Evolutionary conservation across 2,329 filamentous ascomycete genomes (phyloP), one percentile per base, ranked within the genome.

Genomic region (Phyllosticta citribraziliensis): DNA sequence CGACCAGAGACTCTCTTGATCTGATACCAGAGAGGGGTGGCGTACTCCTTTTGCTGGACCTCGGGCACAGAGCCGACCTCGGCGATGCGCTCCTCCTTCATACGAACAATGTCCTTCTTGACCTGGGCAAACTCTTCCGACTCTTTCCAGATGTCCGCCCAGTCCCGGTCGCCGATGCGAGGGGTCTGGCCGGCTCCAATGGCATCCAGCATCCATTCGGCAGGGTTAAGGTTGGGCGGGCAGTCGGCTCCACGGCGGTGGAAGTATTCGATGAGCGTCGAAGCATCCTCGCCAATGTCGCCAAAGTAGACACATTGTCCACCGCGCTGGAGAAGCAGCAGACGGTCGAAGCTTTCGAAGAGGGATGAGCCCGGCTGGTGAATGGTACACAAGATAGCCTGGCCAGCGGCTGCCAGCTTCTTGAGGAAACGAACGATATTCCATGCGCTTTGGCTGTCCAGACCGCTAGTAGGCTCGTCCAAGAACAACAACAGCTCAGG

Each of bases 331-430:
- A 96, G 80, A 2, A 96, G 80, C 5, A 96, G 77, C 1, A 96
- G 80, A 12, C 90, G 83, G 70, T 96, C 91, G 66, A 96, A 96
- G 73, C 91, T 88, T 72, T 94, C 89, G 67, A 96, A 96, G 0
- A 96, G 80, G 0, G 89, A 86, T 17, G 89, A 88, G 66, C 91
- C 93, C 1, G 91, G 91, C 71, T 96, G 91, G 72, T 96, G 91
- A 65, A 96, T 96, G 0, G 91, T 96, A 75, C 90, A 95, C 3
- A 96, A 81, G 66, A 96, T 91, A 10, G 91, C 91, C 70, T 96
- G 91, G 1, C 91, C 91, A 2, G 88, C 88, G n/a, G 82, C 79
- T 56, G 88, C 85, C 5, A 91, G 81, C 75, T 90, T 91, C 67
- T 84, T 84, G n/a, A 91, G 77, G 78, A 91, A 89, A 35, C 87